A percentile compares a stretch with the other conserved stretches of the same genome.
These are phyloP conservation scores for Linderina pennispora DNA, from an alignment of 192 early-diverging fungal species.

Conservation along the genomic window DNA sequence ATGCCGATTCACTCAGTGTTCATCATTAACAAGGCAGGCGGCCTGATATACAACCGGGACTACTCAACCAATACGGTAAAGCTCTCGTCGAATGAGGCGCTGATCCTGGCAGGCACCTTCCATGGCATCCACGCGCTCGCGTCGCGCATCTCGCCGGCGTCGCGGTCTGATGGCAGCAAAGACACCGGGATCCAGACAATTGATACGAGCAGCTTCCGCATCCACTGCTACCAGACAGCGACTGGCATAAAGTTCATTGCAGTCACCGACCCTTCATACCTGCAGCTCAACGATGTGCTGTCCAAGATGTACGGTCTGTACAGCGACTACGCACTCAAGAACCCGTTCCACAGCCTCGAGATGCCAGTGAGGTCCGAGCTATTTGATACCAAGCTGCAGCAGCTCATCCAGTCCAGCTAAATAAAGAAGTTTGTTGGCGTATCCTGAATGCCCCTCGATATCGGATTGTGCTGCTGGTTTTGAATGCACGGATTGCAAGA, in stretches of 20 bases:
- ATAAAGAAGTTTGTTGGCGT: too few relatives aligned
- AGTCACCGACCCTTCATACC: constrained; percentile 73
- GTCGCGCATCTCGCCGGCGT: constrained; percentile 82
- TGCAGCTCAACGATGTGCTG: constrained; percentile 43
- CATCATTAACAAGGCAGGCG: constrained; percentile 88
- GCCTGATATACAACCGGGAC: constrained; percentile 90
- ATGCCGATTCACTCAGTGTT: constrained; percentile 78
- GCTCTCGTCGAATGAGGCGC: constrained; percentile 90
- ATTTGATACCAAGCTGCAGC: constrained; percentile 75
- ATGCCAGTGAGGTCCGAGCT: constrained; percentile 97
- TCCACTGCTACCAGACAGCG: constrained; percentile 89
- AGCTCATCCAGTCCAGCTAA: constrained; percentile 24
- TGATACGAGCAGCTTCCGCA: constrained; percentile 84
- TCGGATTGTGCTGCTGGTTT: too few relatives aligned
- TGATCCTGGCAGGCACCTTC: constrained; percentile 97
- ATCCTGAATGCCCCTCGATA: too few relatives aligned
- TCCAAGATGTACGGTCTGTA: constrained; percentile 83
- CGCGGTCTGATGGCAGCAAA: constrained; percentile 18
- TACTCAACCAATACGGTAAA: constrained; percentile 77
- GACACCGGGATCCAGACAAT: constrained; percentile 89
- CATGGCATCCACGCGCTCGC: constrained; percentile 97
- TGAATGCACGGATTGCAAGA: too few relatives aligned
- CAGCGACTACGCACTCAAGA: constrained; percentile 97
- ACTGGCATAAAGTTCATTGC: constrained; percentile 97
- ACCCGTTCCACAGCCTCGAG: constrained; percentile 96